Percentiles rank a stretch among this genome's conserved stretches.
These are phyloP conservation scores for Clavispora santaluciae DNA, from an alignment of 805 yeast genomes.

Conservation along the genomic window DNA sequence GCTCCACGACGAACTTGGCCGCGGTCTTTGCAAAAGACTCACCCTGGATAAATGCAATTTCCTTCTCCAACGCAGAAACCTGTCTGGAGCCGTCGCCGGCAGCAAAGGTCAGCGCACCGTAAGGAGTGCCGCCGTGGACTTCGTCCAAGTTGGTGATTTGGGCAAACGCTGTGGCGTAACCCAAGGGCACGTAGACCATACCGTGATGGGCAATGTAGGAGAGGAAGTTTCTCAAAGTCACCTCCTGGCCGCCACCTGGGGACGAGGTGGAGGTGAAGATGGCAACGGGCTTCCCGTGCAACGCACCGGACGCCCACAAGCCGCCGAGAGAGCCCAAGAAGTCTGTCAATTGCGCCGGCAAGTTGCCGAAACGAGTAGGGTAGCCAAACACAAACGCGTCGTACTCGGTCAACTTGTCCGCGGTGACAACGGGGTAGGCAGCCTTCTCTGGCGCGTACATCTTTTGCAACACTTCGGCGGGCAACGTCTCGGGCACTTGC, in stretches of 20 bases:
- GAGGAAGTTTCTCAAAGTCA: conserved; percentile 58
- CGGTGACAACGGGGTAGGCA: conserved; percentile 55
- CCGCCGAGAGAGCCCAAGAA: conserved; percentile 79
- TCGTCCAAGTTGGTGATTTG: conserved; percentile 54
- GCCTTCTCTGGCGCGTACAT: conserved; percentile 69
- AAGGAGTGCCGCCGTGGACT: conserved; percentile 76
- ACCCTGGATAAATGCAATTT: conserved; percentile 66
- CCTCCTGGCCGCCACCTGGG: conserved; percentile 80
- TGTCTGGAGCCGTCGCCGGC: conserved; percentile 73
- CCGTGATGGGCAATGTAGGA: conserved; percentile 76
- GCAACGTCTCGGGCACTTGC: conserved; percentile 78
- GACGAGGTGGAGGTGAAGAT: conserved; percentile 71
- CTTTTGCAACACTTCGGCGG: conserved; percentile 53
- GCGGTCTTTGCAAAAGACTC: conserved; percentile 41
- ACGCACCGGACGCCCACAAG: conserved; percentile 70
- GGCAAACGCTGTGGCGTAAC: conserved; percentile 55
- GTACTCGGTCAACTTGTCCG: conserved; percentile 53
- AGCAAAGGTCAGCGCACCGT: conserved; percentile 83
- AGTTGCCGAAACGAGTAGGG: conserved; percentile 81
- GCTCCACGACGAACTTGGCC: conserved; percentile 18
- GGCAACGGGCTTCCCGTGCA: conserved; percentile 71
- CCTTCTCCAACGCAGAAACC: conserved; percentile 59
- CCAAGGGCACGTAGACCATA: conserved; percentile 73
- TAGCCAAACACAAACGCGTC: conserved; percentile 83
- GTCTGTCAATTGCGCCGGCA: conserved; percentile 73